Base-by-base conservation (phyloP, 2,329 filamentous ascomycete genomes). In the Trichoderma aggressivum region DNA sequence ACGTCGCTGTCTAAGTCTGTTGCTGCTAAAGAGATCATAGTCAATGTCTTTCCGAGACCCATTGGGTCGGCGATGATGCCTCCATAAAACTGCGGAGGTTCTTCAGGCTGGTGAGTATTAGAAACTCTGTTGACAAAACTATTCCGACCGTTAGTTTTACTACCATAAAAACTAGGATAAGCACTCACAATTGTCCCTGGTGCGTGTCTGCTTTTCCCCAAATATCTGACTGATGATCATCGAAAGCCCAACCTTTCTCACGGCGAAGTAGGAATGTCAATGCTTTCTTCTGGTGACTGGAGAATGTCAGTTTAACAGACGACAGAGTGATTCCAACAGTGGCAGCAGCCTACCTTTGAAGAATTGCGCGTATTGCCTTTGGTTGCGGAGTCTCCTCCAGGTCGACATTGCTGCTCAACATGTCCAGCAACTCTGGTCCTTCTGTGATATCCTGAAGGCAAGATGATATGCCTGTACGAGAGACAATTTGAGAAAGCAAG, bases 11-110 rank as follows among this genome's bases (percentile, higher is more conserved):
- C 43, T 12, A 50, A 21, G 43, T 50, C 43, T 50, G 43, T 50
- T 50, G 43, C 43, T 24, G 43, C 43, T 21, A 86, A 70, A 1
- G 83, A 74, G 34, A 85, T 81, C 80, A 84, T 84, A 0, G 80
- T 80, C 1, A 85, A 71, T 0, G 83, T 84, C 70, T 86, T 86
- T 0, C 84, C 84, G 0, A 85, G 75, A 1, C 84, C 84, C 84
- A 85, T 86, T 0, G 80, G 78, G 70, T 85, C 84, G 0, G 83
- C 83, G 26, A 85, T 75, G 28, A 85, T 82, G 2, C 84, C 84
- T 0, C 84, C 84, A 24, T 75, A 76, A 16, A 83, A 84, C 0
- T 75, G 47, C 1, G 76, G 72, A 0, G 83, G 83, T 1, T 77
- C 74, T 7, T 82, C 76, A 0, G 3, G 0, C 43, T 82, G 79